Conservation (phyloP, 805 yeast genomes). For the Yamadazyma akitaensis region DNA sequence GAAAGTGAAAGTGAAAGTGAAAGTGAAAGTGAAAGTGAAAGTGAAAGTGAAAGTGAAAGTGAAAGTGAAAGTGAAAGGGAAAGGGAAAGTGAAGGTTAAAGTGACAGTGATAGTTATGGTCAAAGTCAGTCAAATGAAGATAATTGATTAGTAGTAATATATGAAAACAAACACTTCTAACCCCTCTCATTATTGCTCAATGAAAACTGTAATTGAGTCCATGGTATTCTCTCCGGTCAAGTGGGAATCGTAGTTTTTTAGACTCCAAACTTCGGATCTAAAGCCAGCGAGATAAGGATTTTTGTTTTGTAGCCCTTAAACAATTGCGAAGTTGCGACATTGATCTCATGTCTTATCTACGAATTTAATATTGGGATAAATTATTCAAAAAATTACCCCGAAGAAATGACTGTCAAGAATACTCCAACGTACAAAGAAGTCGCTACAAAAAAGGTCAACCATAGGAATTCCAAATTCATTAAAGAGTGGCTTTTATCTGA, state of each 20-base stretch:
- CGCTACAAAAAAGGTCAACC: conserved; percentile 38
- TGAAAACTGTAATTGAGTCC: no score
- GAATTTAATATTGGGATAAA: no score
- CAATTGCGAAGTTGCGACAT: no score
- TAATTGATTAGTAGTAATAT: no score
- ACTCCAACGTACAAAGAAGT: conserved; percentile 29
- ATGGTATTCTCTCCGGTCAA: no score
- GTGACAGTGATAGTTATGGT: neutral
- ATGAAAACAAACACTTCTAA: no score
- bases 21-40: conserved; percentile 19
- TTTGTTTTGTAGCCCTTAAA: no score
- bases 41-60: conserved; percentile 22
- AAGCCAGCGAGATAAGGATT: neutral
- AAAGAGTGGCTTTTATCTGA: conserved; percentile 43
- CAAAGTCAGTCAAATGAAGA: neutral
- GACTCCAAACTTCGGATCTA: no score
- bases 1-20: conserved; percentile 18
- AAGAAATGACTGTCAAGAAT: conserved; percentile 2
- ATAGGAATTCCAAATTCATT: conserved; percentile 42
- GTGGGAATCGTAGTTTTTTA: no score
- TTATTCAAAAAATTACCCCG: neutral
- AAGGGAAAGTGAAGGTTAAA: conserved; percentile 11
- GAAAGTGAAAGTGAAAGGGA: conserved; percentile 18
- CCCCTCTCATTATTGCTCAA: no score
- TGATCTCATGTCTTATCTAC: neutral